These are phyloP conservation scores for Paramyrothecium roridum DNA, from an alignment of 2,329 filamentous ascomycete species.

Conservation along the genomic window DNA sequence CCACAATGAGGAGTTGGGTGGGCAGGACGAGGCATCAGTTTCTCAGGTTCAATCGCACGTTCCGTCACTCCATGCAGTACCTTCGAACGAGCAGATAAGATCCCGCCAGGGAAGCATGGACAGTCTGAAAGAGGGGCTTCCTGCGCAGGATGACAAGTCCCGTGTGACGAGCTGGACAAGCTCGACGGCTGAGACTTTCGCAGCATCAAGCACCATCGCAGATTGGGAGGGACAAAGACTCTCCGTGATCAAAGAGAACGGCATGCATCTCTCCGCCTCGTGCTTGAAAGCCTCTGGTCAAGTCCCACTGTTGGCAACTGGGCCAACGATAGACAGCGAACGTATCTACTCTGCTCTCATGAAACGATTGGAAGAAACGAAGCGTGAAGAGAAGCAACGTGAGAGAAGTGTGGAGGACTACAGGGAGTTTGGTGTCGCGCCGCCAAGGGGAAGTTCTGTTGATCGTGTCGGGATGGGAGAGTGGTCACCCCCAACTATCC, in stretches of 20 bases:
- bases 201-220: conserved; percentile 33
- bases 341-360: conserved; percentile 64
- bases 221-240: conserved; percentile 55
- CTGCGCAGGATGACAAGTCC: conserved; percentile 50
- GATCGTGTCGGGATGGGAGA: conserved; percentile 5
- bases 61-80: conserved; percentile 46
- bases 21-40: conserved; percentile 40
- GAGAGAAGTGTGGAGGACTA: conserved; percentile 2
- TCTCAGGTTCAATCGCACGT: conserved; percentile 45
- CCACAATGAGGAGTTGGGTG: conserved; percentile 26
- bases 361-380: conserved; percentile 45
- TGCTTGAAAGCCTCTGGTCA: conserved; percentile 19
- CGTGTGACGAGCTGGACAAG: conserved; percentile 71
- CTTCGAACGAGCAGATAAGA: conserved; percentile 41
- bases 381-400: conserved; percentile 3
- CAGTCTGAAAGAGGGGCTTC: conserved; percentile 37
- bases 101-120: conserved; percentile 55
- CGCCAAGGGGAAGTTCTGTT: conserved; percentile 10
- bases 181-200: conserved; percentile 55
- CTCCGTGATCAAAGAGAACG: conserved; percentile 62
- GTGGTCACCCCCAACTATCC: conserved; percentile 25
- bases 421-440: conserved; percentile 3
- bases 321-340: conserved; percentile 47
- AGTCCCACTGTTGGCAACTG: conserved; percentile 17
- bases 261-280: conserved; percentile 33